Conservation (phyloP, 768 basidiomycete genomes). For the Rhizopogon vinicolor region DNA sequence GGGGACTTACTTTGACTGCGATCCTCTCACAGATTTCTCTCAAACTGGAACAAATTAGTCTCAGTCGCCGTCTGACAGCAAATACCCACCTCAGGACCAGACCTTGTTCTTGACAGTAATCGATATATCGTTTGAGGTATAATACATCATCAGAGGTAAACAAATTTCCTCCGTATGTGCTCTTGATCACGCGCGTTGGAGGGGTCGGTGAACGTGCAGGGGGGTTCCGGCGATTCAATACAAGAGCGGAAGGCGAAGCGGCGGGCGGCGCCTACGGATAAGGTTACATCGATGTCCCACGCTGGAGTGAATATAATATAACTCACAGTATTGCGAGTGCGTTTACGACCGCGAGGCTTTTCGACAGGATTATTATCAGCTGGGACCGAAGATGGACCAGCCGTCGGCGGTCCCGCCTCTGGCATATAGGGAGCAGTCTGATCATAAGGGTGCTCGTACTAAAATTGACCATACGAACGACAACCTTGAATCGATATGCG, state of each 20-base stretch:
- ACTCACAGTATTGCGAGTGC: constrained; percentile 53
- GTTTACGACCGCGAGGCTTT: constrained; percentile 64
- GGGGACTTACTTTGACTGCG: constrained; percentile 62
- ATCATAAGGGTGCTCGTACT: constrained; percentile 58
- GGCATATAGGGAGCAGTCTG: constrained; percentile 53
- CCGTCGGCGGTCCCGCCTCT: constrained; percentile 43
- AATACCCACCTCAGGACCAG: constrained; percentile 63
- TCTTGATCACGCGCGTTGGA: constrained; percentile 79
- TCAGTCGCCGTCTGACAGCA: not conserved
- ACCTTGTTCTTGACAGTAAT: constrained; percentile 87
- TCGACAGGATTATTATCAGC: constrained; percentile 28
- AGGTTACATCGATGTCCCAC: constrained; percentile 4
- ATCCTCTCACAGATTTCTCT: constrained; percentile 87
- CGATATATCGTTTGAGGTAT: constrained; percentile 85
- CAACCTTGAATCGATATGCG: not conserved
- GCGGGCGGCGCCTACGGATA: constrained; percentile 51
- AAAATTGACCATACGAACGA: constrained; percentile 7
- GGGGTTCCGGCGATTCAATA: constrained; percentile 59
- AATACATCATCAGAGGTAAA: constrained; percentile 81
- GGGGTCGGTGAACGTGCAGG: constrained; percentile 81
- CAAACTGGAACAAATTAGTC: constrained; percentile 24
- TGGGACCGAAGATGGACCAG: constrained; percentile 34
- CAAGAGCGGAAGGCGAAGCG: constrained; percentile 60
- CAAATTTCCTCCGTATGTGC: constrained; percentile 84
- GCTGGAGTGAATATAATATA: not conserved